Evolutionary conservation across 805 yeast genomes (phyloP).

Genomic region (Nakazawaea holstii): DNA sequence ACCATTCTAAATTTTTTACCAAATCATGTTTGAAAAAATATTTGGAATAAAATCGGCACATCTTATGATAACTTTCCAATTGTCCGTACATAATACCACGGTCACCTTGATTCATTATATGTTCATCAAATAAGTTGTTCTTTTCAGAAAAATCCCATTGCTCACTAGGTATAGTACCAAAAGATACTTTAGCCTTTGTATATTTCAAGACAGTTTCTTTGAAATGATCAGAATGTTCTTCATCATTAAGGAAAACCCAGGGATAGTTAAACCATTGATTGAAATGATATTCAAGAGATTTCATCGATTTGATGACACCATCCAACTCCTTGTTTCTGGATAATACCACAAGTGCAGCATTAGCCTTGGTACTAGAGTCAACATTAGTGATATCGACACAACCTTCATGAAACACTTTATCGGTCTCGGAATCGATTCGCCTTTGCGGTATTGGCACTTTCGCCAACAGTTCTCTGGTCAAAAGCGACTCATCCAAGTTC

Average conservation of each 20-base stretch:
- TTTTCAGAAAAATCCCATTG: slow-evolving; percentile 69
- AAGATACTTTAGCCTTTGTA: slow-evolving; percentile 60
- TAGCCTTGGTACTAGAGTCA: slow-evolving; percentile 40
- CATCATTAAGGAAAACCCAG: slow-evolving; percentile 85
- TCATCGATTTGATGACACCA: slow-evolving; percentile 71
- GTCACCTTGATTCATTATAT: slow-evolving; percentile 73
- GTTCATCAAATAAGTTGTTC: slow-evolving; percentile 46
- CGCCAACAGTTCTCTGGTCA: neutral
- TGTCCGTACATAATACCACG: slow-evolving; percentile 80
- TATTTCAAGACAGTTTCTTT: slow-evolving; percentile 41
- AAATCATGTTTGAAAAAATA: slow-evolving; percentile 75
- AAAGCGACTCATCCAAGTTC: slow-evolving; percentile 3
- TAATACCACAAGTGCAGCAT: slow-evolving; percentile 80
- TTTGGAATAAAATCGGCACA: slow-evolving; percentile 93
- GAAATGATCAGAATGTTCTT: slow-evolving; percentile 63
- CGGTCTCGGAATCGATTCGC: slow-evolving; percentile 18
- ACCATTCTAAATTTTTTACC: slow-evolving; percentile 74
- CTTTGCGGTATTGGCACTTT: slow-evolving; percentile 22
- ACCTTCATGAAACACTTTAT: slow-evolving; percentile 27
- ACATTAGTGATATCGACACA: slow-evolving; percentile 22
- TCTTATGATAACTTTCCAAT: slow-evolving; percentile 78
- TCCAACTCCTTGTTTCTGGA: slow-evolving; percentile 76
- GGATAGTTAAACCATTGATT: slow-evolving; percentile 94
- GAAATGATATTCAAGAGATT: slow-evolving; percentile 77
- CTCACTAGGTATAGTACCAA: slow-evolving; percentile 55